These are phyloP conservation scores for Mimosa pudica DNA, from an alignment of 306 rosid genomes.

Conservation along the genomic window DNA sequence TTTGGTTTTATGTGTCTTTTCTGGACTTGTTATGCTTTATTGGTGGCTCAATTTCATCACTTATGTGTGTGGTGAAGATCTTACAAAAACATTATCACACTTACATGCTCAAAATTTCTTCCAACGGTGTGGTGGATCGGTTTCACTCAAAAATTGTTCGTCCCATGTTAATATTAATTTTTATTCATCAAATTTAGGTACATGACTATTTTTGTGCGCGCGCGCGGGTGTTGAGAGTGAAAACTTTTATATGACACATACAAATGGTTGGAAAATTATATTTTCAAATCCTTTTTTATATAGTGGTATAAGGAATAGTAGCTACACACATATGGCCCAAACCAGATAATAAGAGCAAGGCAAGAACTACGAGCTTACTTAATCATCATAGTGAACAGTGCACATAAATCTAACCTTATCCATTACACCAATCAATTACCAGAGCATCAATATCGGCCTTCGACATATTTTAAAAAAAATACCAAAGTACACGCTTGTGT, in stretches of 20 bases:
- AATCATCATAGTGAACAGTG: no score
- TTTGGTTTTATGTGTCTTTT: background rate
- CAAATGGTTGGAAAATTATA: no score
- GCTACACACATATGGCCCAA: no score
- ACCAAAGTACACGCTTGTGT: background rate
- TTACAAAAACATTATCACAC: background rate
- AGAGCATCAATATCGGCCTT: background rate
- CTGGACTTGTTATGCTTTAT: background rate
- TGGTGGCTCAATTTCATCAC: background rate
- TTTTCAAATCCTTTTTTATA: no score
- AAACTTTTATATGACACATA: no score
- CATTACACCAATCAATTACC: background rate
- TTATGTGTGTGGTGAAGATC: background rate
- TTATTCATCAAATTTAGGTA: no score
- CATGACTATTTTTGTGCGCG: no score
- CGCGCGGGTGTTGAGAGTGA: no score
- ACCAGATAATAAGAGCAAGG: no score
- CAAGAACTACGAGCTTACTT: no score
- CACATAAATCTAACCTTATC: background rate
- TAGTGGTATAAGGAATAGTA: no score
- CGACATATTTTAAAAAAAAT: background rate
- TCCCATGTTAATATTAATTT: no score
- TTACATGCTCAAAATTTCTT: background rate
- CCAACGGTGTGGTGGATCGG: background rate
- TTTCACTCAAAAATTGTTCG: background rate